These are phyloP conservation scores for Pseudopyrenochaeta lycopersici DNA, from an alignment of 2,329 filamentous ascomycete species.

Conservation along the genomic window DNA sequence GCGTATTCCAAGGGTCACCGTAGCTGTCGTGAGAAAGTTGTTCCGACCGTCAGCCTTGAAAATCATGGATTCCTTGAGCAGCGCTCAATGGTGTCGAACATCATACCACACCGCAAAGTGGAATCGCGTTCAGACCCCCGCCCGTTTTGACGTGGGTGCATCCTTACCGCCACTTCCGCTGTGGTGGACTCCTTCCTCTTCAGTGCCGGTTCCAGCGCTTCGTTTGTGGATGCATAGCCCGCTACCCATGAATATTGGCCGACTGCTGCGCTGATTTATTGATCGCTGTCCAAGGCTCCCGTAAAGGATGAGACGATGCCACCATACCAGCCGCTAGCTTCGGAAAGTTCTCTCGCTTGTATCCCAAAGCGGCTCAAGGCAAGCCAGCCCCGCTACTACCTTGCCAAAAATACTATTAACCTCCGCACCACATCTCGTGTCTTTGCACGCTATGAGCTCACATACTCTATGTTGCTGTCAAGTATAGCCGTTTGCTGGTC, in stretches of 20 bases:
- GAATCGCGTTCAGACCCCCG: neutral
- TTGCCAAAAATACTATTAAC: slow-evolving; percentile 43
- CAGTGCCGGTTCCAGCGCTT: slow-evolving; percentile 3
- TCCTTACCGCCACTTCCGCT: slow-evolving; percentile 15
- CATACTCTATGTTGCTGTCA: slow-evolving; percentile 24
- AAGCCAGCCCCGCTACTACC: slow-evolving; percentile 28
- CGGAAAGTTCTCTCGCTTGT: slow-evolving; percentile 38
- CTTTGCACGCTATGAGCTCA: slow-evolving; percentile 43
- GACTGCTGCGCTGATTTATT: slow-evolving; percentile 37
- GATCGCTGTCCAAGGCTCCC: slow-evolving; percentile 35
- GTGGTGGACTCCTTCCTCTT: neutral
- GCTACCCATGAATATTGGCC: slow-evolving; percentile 12
- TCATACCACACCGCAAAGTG: neutral
- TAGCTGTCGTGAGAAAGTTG: slow-evolving; percentile 2
- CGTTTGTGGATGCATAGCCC: slow-evolving; percentile 13
- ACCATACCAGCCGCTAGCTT: slow-evolving; percentile 31
- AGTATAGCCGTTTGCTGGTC: slow-evolving; percentile 31
- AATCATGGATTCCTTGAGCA: neutral
- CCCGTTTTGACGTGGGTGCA: slow-evolving; percentile 5
- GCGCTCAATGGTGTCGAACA: neutral
- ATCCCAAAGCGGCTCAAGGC: slow-evolving; percentile 19
- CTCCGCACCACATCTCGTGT: slow-evolving; percentile 40
- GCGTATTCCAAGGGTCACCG: neutral
- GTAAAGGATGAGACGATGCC: slow-evolving; percentile 38
- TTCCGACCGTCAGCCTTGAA: neutral